Evolutionary conservation across 2,329 filamentous ascomycete genomes (phyloP).

Genomic region (Teratosphaeria epicoccoides): DNA sequence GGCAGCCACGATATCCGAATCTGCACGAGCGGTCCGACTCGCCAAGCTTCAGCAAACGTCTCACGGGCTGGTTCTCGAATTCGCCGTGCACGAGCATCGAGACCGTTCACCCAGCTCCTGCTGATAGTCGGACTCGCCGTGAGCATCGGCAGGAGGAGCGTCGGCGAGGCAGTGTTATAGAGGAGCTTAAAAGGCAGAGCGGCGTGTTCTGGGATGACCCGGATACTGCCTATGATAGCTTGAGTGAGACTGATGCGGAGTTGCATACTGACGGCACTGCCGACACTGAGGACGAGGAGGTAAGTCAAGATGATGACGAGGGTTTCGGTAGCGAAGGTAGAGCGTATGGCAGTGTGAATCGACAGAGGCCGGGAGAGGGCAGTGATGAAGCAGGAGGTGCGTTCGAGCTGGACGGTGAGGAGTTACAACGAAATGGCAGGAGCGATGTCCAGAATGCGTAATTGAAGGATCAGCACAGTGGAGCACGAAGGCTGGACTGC

Average conservation of each 20-base stretch:
- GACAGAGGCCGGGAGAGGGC: background rate
- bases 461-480: background rate
- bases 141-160: slow-evolving; percentile 1
- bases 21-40: slow-evolving; percentile 9
- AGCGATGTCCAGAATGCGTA: background rate
- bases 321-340: background rate
- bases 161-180: slow-evolving; percentile 27
- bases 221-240: slow-evolving; percentile 9
- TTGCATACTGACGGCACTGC: background rate
- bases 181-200: slow-evolving; percentile 36
- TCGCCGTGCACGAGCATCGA: background rate
- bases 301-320: background rate
- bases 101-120: background rate
- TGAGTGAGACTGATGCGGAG: background rate
- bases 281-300: background rate
- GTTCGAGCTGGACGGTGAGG: background rate
- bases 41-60: slow-evolving; percentile 22
- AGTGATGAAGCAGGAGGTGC: background rate
- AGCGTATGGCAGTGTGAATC: background rate
- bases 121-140: background rate
- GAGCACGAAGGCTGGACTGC: background rate
- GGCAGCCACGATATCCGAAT: background rate
- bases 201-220: slow-evolving; percentile 38
- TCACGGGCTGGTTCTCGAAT: slow-evolving; percentile 18
- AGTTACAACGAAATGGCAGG: background rate